Conservation (phyloP, 306 rosid species). For the Nissolia schottii region DNA sequence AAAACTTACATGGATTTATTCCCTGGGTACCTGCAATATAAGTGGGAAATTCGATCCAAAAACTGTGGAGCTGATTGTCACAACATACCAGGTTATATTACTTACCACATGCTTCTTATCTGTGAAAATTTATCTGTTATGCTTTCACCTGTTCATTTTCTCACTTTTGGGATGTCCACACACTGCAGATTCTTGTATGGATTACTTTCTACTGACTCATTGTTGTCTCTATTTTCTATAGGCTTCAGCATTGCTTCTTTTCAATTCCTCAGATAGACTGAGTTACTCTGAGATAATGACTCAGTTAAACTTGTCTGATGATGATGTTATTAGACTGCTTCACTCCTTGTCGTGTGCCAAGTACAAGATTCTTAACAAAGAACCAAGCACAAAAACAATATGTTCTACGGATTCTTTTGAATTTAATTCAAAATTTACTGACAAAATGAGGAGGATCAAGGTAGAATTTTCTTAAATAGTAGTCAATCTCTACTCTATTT, state of each 20-base stretch:
- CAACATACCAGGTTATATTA: constrained; percentile 82
- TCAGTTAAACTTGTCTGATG: constrained; percentile 72
- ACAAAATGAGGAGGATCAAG: constrained; percentile 94
- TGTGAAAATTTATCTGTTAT: background rate
- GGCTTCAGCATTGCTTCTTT: constrained; percentile 90
- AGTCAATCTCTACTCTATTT: background rate
- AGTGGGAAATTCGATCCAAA: constrained; percentile 80
- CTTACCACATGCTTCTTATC: constrained; percentile 3
- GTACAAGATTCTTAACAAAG: constrained; percentile 84
- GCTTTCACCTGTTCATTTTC: constrained; percentile 2
- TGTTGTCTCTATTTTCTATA: constrained; percentile 23
- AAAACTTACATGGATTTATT: constrained; percentile 92
- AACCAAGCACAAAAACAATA: constrained; percentile 74
- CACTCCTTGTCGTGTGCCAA: constrained; percentile 94
- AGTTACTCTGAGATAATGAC: constrained; percentile 86
- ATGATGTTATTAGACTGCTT: constrained; percentile 81
- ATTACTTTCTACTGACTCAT: constrained; percentile 14
- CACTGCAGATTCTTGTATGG: background rate
- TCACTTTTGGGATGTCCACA: background rate
- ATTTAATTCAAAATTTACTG: constrained; percentile 84
- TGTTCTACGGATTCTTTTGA: constrained; percentile 57
- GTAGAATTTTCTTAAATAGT: constrained; percentile 25
- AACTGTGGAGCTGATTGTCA: constrained; percentile 80
- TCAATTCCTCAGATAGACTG: constrained; percentile 73
- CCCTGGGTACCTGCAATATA: constrained; percentile 85